These are phyloP conservation scores for Citrullus amarus DNA, from an alignment of 306 rosid species.

Conservation along the genomic window DNA sequence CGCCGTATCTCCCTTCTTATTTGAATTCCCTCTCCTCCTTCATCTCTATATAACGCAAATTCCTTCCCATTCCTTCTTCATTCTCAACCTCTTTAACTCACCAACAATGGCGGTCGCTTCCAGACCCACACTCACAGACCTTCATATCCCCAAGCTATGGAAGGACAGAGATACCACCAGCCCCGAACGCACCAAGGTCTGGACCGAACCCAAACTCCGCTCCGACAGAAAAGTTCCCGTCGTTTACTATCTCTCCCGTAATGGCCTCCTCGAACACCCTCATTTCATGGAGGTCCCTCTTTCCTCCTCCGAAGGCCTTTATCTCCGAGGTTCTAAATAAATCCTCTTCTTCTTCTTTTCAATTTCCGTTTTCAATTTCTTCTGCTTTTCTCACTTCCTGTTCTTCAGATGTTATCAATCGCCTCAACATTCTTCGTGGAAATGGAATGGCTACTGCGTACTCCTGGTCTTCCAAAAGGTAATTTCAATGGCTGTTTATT, in stretches of 20 bases:
- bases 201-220: conserved; percentile 58
- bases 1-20: conserved; percentile 46
- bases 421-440: conserved; percentile 73
- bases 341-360: neutral
- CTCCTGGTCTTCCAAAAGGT: conserved; percentile 97
- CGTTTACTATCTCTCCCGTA: conserved; percentile 75
- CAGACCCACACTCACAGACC: conserved; percentile 29
- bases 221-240: conserved; percentile 48
- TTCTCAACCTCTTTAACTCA: neutral
- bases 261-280: conserved; percentile 91
- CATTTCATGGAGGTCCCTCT: conserved; percentile 96
- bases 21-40: neutral
- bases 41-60: neutral
- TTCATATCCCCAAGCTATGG: conserved; percentile 59
- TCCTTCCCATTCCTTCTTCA: neutral
- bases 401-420: conserved; percentile 55
- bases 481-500: neutral
- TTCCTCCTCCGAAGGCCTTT: conserved; percentile 77
- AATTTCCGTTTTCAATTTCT: neutral
- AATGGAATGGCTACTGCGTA: conserved; percentile 65
- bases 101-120: conserved; percentile 48
- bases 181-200: conserved; percentile 66
- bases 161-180: conserved; percentile 43
- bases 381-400: neutral
- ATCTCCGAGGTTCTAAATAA: conserved; percentile 47